Percentiles rank a stretch among this genome's conserved stretches.
Evolutionary conservation across 441 rosid genomes (phyloP).

Genomic region (Monsonia emarginata): DNA sequence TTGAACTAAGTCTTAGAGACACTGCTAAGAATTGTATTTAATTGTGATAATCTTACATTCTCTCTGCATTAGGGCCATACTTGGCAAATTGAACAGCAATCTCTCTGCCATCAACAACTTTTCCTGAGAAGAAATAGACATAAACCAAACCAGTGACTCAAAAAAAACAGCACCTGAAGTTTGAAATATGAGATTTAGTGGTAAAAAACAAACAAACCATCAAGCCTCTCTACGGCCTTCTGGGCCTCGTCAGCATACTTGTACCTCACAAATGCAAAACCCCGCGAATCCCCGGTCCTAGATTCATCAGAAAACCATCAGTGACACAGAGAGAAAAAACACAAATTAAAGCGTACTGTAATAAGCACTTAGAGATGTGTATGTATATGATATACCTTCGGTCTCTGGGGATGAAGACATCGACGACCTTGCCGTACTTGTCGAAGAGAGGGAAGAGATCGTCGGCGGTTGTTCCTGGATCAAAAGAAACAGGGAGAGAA

Average conservation of each 20-base stretch:
- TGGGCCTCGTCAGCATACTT: slow-evolving; percentile 70
- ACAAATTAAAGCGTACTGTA: not conserved
- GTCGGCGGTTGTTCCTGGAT: slow-evolving; percentile 56
- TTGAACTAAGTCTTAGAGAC: too few species aligned
- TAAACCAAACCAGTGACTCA: not conserved
- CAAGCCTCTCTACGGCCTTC: slow-evolving; percentile 67
- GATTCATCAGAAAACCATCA: not conserved
- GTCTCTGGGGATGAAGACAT: slow-evolving; percentile 64
- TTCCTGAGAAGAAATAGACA: slow-evolving; percentile 27
- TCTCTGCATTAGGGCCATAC: slow-evolving; percentile 68
- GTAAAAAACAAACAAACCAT: slow-evolving; percentile 27
- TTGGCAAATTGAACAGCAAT: slow-evolving; percentile 68
- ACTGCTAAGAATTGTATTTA: not conserved
- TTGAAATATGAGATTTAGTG: not conserved
- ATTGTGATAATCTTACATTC: slow-evolving; percentile 31
- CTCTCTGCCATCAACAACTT: slow-evolving; percentile 66
- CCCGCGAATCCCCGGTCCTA: slow-evolving; percentile 69
- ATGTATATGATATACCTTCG: slow-evolving; percentile 55
- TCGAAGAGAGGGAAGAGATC: slow-evolving; percentile 63
- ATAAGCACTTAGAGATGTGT: too few species aligned
- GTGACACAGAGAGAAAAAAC: not conserved
- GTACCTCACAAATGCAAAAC: slow-evolving; percentile 68
- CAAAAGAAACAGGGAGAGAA: slow-evolving; percentile 5
- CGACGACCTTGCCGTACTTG: slow-evolving; percentile 70
- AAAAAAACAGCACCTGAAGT: not conserved